A percentile compares a stretch with the other conserved stretches of the same genome.
These are phyloP conservation scores for Corylus avellana DNA, from an alignment of 306 rosid species.

Conservation along the genomic window DNA sequence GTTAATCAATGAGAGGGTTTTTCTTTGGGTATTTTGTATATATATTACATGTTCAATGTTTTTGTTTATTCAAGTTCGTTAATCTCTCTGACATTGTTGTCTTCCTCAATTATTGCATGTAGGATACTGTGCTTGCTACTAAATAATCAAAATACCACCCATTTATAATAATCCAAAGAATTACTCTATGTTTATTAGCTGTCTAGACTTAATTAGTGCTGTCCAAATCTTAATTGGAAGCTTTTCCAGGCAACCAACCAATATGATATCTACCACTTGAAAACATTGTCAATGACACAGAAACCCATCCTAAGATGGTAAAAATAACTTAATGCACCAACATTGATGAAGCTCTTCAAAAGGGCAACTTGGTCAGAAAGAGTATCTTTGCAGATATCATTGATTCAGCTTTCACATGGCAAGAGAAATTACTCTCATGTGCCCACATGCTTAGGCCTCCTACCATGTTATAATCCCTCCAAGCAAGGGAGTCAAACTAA, in stretches of 20 bases:
- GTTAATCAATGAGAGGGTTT: background rate
- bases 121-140: slow-evolving; percentile 51
- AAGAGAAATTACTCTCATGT: slow-evolving; percentile 73
- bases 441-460: slow-evolving; percentile 86
- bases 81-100: slow-evolving; percentile 61
- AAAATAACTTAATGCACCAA: slow-evolving; percentile 36
- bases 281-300: slow-evolving; percentile 35
- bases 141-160: slow-evolving; percentile 41
- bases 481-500: slow-evolving; percentile 61
- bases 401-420: slow-evolving; percentile 74
- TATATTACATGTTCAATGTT: slow-evolving; percentile 42
- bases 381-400: slow-evolving; percentile 49
- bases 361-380: slow-evolving; percentile 40
- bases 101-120: slow-evolving; percentile 48
- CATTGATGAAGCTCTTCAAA: slow-evolving; percentile 32
- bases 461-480: slow-evolving; percentile 67
- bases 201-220: slow-evolving; percentile 71
- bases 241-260: slow-evolving; percentile 45
- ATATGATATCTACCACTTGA: slow-evolving; percentile 55
- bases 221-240: slow-evolving; percentile 68
- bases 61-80: slow-evolving; percentile 36
- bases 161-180: slow-evolving; percentile 64
- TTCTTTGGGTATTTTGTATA: background rate
- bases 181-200: slow-evolving; percentile 71
- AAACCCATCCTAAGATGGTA: slow-evolving; percentile 36